Evolutionary conservation across 768 basidiomycete species (phyloP).

Genomic region (Amanita fuliginea): DNA sequence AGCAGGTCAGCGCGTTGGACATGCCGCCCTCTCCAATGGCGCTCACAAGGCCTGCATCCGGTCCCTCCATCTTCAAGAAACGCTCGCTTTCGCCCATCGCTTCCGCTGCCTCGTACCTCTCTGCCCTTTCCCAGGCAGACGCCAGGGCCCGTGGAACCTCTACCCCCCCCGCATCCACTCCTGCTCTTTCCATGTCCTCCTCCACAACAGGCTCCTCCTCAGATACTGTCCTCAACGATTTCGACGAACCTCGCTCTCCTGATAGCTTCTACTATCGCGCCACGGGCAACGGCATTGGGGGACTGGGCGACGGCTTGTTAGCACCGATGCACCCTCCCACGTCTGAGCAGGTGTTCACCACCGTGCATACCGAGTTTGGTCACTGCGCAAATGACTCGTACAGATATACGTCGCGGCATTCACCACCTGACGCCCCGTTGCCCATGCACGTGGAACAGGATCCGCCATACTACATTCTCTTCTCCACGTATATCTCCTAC

Average conservation of each 20-base stretch:
- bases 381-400: constrained; percentile 74
- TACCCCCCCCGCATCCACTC: constrained; percentile 42
- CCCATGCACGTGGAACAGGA: constrained; percentile 58
- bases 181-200: constrained; percentile 65
- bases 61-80: constrained; percentile 54
- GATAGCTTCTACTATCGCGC: constrained; percentile 4
- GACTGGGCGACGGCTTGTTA: constrained; percentile 38
- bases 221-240: constrained; percentile 51
- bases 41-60: constrained; percentile 36
- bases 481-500: constrained; percentile 91
- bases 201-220: constrained; percentile 60
- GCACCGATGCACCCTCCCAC: constrained; percentile 62
- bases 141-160: constrained; percentile 45
- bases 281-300: not conserved
- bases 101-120: constrained; percentile 32
- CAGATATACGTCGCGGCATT: constrained; percentile 56
- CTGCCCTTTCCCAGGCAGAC: constrained; percentile 41
- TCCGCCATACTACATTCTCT: constrained; percentile 85
- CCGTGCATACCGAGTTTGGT: constrained; percentile 87
- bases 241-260: constrained; percentile 24
- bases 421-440: constrained; percentile 33
- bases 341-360: constrained; percentile 68
- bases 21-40: constrained; percentile 52
- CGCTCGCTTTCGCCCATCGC: constrained; percentile 23
- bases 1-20: too few species aligned